Evolutionary conservation across 2,329 filamentous ascomycete genomes (phyloP).

Genomic region (Diaporthe caulivora): DNA sequence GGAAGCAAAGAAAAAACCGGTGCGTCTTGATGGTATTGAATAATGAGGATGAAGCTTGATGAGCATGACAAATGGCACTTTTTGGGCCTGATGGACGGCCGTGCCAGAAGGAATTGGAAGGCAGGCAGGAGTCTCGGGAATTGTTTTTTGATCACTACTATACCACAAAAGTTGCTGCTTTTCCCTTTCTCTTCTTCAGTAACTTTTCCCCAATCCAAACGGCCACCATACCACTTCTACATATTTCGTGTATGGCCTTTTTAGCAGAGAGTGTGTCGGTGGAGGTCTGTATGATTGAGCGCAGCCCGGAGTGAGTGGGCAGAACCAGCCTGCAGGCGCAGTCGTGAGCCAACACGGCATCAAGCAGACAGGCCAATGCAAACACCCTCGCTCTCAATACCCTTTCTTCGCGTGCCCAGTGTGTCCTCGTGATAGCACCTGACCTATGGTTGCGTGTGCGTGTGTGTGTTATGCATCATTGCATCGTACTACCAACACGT

Average conservation of each 20-base stretch:
- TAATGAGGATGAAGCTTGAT: constrained; percentile 25
- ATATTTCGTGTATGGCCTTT: constrained; percentile 7
- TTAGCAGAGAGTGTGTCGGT: neutral
- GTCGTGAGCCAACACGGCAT: neutral
- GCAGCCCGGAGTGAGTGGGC: neutral
- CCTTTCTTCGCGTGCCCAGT: neutral
- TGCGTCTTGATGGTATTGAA: neutral
- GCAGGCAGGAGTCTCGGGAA: constrained; percentile 41
- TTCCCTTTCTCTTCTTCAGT: constrained; percentile 37
- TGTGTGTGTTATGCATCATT: no score
- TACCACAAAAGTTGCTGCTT: constrained; percentile 54
- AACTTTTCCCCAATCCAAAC: neutral
- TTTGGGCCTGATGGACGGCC: constrained; percentile 8
- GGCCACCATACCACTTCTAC: constrained; percentile 4
- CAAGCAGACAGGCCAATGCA: constrained; percentile 5
- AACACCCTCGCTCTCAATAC: neutral
- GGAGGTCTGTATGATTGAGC: neutral
- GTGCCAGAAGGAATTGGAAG: constrained; percentile 22
- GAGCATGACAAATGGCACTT: neutral
- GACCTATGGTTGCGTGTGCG: neutral
- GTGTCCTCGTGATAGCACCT: neutral
- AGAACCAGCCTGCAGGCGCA: neutral
- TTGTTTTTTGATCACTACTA: constrained; percentile 42
- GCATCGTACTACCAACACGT: constrained; percentile 1
- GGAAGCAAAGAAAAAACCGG: neutral